These are phyloP conservation scores for Podaxis pistillaris DNA, from an alignment of 768 basidiomycete species.

Conservation along the genomic window DNA sequence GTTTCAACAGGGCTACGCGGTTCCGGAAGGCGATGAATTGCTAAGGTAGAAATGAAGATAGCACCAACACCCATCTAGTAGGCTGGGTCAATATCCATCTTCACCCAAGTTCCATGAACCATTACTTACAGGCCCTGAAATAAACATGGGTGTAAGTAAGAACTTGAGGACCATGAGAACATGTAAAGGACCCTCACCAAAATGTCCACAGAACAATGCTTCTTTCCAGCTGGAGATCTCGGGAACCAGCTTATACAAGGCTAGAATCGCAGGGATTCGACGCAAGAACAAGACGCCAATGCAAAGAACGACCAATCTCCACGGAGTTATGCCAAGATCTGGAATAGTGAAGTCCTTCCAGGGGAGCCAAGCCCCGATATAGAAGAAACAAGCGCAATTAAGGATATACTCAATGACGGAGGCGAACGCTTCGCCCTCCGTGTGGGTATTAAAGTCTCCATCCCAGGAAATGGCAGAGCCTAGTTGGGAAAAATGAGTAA, in stretches of 20 bases:
- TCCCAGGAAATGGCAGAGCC: constrained; percentile 94
- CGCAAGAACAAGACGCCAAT: constrained; percentile 70
- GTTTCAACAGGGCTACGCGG: constrained; percentile 59
- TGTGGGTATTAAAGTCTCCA: constrained; percentile 75
- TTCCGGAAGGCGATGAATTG: constrained; percentile 56
- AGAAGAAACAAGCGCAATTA: constrained; percentile 79
- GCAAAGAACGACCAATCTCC: constrained; percentile 69
- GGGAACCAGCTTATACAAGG: constrained; percentile 81
- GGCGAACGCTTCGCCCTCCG: constrained; percentile 83
- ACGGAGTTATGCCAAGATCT: constrained; percentile 61
- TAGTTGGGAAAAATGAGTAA: constrained; percentile 25
- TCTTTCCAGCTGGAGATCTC: constrained; percentile 85
- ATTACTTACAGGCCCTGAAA: constrained; percentile 50
- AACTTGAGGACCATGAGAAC: neutral
- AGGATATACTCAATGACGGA: constrained; percentile 88
- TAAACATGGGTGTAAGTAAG: neutral
- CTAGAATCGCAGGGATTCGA: constrained; percentile 75
- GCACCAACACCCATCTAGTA: constrained; percentile 88
- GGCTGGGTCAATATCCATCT: neutral
- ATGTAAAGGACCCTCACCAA: constrained; percentile 46
- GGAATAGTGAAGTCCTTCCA: constrained; percentile 56
- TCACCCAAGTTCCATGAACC: neutral
- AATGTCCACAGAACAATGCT: constrained; percentile 90
- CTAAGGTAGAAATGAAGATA: constrained; percentile 81
- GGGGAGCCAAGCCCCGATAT: constrained; percentile 86